Percentiles rank a stretch among this genome's conserved stretches.
These are phyloP conservation scores for Lipomyces spencermartinsiae DNA, from an alignment of 805 yeast species.

Conservation along the genomic window DNA sequence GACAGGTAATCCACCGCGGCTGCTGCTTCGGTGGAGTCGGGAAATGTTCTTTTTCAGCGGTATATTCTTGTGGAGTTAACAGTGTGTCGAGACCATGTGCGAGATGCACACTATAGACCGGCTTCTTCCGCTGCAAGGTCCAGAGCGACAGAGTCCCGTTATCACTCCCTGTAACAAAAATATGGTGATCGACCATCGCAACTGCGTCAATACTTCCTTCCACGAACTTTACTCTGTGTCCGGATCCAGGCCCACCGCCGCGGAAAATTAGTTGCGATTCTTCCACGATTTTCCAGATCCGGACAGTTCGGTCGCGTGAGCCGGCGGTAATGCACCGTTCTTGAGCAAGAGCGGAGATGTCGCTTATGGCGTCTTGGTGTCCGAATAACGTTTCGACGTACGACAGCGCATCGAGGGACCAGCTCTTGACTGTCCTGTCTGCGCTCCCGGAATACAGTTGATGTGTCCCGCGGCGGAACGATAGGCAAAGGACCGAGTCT, in stretches of 20 bases:
- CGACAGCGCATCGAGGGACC: conserved; percentile 81
- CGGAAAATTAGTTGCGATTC: conserved; percentile 92
- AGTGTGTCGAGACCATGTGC: conserved; percentile 77
- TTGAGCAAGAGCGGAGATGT: conserved; percentile 76
- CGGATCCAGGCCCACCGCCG: conserved; percentile 69
- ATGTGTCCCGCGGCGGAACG: conserved; percentile 80
- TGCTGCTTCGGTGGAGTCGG: conserved; percentile 59
- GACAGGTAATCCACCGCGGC: conserved; percentile 85
- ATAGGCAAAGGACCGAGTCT: conserved; percentile 73
- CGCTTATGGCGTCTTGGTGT: conserved; percentile 89
- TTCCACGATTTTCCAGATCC: conserved; percentile 96
- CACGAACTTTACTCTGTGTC: conserved; percentile 52
- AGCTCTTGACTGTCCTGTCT: conserved; percentile 88
- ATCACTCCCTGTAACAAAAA: conserved; percentile 93
- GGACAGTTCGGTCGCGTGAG: conserved; percentile 90
- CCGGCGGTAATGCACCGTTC: conserved; percentile 98
- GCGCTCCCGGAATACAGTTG: conserved; percentile 92
- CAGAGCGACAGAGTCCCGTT: conserved; percentile 90
- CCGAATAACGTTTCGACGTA: conserved; percentile 93
- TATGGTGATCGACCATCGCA: conserved; percentile 88
- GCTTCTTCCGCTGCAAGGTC: conserved; percentile 90
- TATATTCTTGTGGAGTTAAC: conserved; percentile 56
- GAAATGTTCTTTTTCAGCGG: conserved; percentile 53
- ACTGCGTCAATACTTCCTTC: conserved; percentile 94
- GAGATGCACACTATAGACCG: conserved; percentile 67